Evolutionary conservation across 2,329 filamentous ascomycete species (phyloP).

Genomic region (Xylariales sp.): DNA sequence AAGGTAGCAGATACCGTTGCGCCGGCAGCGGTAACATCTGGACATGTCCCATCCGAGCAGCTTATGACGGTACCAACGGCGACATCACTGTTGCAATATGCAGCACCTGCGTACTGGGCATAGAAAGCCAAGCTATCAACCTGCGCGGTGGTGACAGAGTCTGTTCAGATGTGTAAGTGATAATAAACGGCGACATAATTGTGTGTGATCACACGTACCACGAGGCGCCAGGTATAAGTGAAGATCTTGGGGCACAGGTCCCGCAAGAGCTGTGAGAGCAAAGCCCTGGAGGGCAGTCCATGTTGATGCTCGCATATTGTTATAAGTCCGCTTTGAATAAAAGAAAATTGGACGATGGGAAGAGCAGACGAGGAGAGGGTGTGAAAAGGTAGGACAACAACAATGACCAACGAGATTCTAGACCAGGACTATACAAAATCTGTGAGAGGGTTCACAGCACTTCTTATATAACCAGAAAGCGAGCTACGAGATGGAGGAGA

Average conservation of each 20-base stretch:
- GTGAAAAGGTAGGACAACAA: too few species aligned
- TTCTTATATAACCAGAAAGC: too few species aligned
- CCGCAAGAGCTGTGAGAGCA: slow-evolving; percentile 15
- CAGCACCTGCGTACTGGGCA: slow-evolving; percentile 45
- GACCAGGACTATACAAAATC: too few species aligned
- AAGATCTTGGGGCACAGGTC: slow-evolving; percentile 13
- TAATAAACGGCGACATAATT: not conserved
- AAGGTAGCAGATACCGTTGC: slow-evolving; percentile 40
- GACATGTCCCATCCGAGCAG: slow-evolving; percentile 41
- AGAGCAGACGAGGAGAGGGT: slow-evolving; percentile 2
- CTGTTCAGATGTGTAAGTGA: not conserved
- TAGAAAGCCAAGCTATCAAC: slow-evolving; percentile 41
- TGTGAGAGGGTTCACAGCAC: too few species aligned
- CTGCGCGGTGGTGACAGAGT: slow-evolving; percentile 17
- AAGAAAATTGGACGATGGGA: not conserved
- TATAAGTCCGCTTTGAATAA: not conserved
- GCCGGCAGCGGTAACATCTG: slow-evolving; percentile 35
- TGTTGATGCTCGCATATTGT: slow-evolving; percentile 22
- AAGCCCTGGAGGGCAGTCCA: slow-evolving; percentile 20
- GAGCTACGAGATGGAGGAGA: too few species aligned
- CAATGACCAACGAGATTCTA: too few species aligned
- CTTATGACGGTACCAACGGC: slow-evolving; percentile 32
- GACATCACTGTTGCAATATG: slow-evolving; percentile 48
- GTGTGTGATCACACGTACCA: slow-evolving; percentile 18
- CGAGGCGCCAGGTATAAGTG: slow-evolving; percentile 22